Evolutionary conservation across 805 yeast species (phyloP).

Genomic region (Candida adriatica): DNA sequence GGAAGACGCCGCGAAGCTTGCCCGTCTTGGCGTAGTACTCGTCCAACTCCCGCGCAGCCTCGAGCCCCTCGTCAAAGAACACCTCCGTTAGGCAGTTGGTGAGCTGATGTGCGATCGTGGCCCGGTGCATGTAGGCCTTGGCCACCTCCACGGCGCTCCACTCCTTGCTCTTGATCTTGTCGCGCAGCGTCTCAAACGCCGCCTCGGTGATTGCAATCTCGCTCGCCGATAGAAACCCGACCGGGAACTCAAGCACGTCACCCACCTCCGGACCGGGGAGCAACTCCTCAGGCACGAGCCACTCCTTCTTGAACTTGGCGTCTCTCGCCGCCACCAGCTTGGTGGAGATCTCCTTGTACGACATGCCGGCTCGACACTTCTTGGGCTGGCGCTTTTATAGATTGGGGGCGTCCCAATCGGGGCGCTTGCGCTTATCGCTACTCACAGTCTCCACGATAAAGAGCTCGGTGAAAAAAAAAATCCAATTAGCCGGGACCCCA

Average conservation of each 20-base stretch:
- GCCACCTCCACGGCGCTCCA: slow-evolving; percentile 39
- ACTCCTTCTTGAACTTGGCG: slow-evolving; percentile 25
- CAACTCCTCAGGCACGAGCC: slow-evolving; percentile 4
- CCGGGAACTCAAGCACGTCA: slow-evolving; percentile 22
- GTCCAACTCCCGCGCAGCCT: slow-evolving; percentile 47
- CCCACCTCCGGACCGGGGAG: slow-evolving; percentile 4
- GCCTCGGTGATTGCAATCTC: slow-evolving; percentile 29
- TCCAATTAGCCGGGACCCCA: too few relatives aligned
- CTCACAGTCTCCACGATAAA: too few relatives aligned
- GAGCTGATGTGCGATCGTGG: slow-evolving; percentile 51
- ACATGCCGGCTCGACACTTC: background rate
- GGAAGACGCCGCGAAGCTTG: slow-evolving; percentile 52
- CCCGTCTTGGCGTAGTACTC: slow-evolving; percentile 39
- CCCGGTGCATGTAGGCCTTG: slow-evolving; percentile 49
- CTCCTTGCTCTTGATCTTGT: slow-evolving; percentile 24
- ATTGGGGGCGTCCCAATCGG: slow-evolving; percentile 5
- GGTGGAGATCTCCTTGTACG: slow-evolving; percentile 28
- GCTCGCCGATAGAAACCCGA: slow-evolving; percentile 22
- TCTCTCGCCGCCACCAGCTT: slow-evolving; percentile 34
- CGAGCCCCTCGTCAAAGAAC: slow-evolving; percentile 50
- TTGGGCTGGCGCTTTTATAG: slow-evolving; percentile 8
- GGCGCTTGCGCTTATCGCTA: too few relatives aligned
- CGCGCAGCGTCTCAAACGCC: slow-evolving; percentile 9
- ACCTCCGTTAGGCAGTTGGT: slow-evolving; percentile 26
- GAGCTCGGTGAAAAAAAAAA: too few relatives aligned